These are phyloP conservation scores for Candida quercuum DNA, from an alignment of 805 yeast species.

Conservation along the genomic window DNA sequence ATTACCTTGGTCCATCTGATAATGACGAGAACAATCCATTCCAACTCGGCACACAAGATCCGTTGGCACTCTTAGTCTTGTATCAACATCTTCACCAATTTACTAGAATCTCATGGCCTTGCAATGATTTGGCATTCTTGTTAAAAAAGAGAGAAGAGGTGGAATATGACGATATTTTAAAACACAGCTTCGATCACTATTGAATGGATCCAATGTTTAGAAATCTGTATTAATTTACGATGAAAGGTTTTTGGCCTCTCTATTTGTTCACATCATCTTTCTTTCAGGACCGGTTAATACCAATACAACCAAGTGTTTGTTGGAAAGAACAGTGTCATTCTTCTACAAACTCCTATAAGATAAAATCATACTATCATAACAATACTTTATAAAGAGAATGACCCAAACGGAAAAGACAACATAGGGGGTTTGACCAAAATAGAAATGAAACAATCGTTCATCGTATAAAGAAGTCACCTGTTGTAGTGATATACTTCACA, in stretches of 20 bases:
- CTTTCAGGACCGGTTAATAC: no score
- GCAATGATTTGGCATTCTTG: constrained; percentile 9
- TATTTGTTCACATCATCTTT: background rate
- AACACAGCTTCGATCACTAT: background rate
- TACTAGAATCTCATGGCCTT: constrained; percentile 19
- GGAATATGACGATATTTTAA: background rate
- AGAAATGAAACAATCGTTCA: background rate
- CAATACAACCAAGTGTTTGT: no score
- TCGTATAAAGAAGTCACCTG: constrained; percentile 44
- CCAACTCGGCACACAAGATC: constrained; percentile 6
- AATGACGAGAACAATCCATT: constrained; percentile 8
- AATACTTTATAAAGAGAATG: no score
- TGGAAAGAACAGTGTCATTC: no score
- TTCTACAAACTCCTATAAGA: no score
- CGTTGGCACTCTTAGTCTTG: constrained; percentile 10
- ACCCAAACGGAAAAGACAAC: no score
- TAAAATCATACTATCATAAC: no score
- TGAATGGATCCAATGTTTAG: background rate
- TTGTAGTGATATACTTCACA: constrained; percentile 69
- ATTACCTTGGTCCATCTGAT: constrained; percentile 14
- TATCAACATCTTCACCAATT: constrained; percentile 18
- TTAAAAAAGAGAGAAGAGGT: background rate
- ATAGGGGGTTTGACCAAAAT: no score
- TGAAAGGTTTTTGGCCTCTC: background rate
- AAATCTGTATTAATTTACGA: background rate